Base-by-base conservation (phyloP, 164 flowering plant species). In the Paratinospora sagittata region DNA sequence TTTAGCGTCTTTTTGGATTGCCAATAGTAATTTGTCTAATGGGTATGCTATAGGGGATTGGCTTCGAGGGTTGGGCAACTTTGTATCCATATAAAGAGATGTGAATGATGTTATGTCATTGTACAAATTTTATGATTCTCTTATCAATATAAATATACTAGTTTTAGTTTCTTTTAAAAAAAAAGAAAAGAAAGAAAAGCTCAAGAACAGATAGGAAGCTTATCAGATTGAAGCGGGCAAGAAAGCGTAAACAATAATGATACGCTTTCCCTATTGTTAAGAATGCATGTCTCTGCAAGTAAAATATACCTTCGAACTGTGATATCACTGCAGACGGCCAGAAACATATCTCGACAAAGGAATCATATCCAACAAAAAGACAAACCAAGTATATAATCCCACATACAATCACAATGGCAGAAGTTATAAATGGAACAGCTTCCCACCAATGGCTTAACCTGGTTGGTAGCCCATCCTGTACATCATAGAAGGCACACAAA, bases 391-490 rank as follows among this genome's bases (percentile, higher is more conserved):
- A 95, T 23, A 92, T 91, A 58, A 67, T 45, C 27, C 89, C 88
- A 84, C 99, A 95, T 14, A 86, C 79, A 69, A 83, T 75, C 71
- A 91, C 91, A 67, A 95, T 86, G 0, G 86, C 84, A 8, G 99
- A 95, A 63, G 97, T 95, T 41, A 91, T 77, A 75, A 95, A 89
- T 13, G 99, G 99, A 71, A 92, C 80, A 37, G 82, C 85, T 73
- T 88, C 93, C 99, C 99, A 95, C 93, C 90, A 92, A 66, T 92
- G 97, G 65, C 78, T 73, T 66, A 88, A 16, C 82, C 97, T 83
- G 52, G 99, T 95, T 6, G 80, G 84, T 80, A 91, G 69, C 23
- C 97, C 89, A 3, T 96, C 92, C 98, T 95, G 83, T 64, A 69
- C 23, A 63, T 41, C 39, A 55, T 9, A 67, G 6, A 62, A 45